Base-by-base conservation (phyloP, 208 protist species). In the Endotrypanum monterogeii region DNA sequence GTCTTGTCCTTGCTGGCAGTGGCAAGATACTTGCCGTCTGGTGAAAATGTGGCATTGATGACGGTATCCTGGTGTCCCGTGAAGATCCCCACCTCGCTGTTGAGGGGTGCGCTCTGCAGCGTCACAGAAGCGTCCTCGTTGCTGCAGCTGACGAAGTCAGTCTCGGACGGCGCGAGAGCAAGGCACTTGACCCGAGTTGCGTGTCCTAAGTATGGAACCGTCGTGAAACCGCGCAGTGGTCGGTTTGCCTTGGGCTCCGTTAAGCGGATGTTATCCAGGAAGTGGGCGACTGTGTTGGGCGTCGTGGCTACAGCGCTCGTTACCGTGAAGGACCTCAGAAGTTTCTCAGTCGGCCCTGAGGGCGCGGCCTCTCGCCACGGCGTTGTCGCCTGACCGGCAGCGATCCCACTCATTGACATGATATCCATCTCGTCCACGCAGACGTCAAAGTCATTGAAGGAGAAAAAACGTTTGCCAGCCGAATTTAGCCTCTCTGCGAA, bases 1-100 rank as follows among this genome's bases (percentile, higher is more conserved):
- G 87, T 90, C 70, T 89, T 83, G 72, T 97, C 94, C 56, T 94
- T 94, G 81, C 89, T 95, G 35, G 90, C 93, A 50, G 94, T 97
- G 32, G 94, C 94, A 3, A 97, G 74, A 68, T 90, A 94, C 76
- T 96, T 96, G 55, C 90, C 91, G 55, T 96, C 91, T n/a, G 85
- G 83, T 3, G 92, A 96, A 78, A 96, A 88, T 55, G 82, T 81
- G 16, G 89, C 85, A 74, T 77, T 89, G 54, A 97, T 96, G 52
- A 97, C 85, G 30, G 86, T 92, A 74, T 96, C 91, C 14, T 85
- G 76, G 76, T 97, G 94, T 7, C 91, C 94, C 11, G 91, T 94
- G 73, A 96, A 96, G 76, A 94, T 93, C 32, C 90, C 90, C 46
- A 94, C 84, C 70, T 94, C 94, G 20, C 85, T 72, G 9, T 83